Base-by-base conservation (phyloP, 345 rosid genomes). In the Euphorbia peplus region DNA sequence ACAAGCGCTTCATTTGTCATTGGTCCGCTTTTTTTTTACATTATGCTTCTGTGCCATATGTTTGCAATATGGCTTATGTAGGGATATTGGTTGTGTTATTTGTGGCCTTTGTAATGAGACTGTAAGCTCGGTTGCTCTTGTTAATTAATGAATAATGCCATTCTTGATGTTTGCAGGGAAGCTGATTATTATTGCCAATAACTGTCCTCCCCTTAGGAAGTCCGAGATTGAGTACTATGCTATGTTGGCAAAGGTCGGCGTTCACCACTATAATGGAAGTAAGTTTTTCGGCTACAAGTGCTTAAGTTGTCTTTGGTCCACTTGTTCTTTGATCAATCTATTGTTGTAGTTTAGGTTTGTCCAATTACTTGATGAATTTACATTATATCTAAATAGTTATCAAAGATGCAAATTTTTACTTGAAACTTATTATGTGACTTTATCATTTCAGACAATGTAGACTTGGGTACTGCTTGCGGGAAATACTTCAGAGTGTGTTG, bases 401-500 rank as follows among this genome's bases (percentile, higher is more conserved):
- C 22, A 28, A 1, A 19, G 58, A 18, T 53, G 18, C 58, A n/a
- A 24, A 2, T 24, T 53, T 4, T n/a, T 1, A 15, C 58, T 4
- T 24, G 7, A 53, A 22, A 53, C 5, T 19, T 53, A 22, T n/a
- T 1, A 53, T 53, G 58, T 53, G 2, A 14, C 47, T 7, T 42
- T 42, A 30, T 2, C 26, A n/a, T 47, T 0, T 35, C 83, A 76
- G 87, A 84, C 82, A 89, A 89, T 37, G 90, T 85, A 1, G 96
- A 87, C 72, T 67, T 89, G 63, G 96, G 96, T 22, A 89, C 96
- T 51, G 86, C 96, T 47, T 89, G 92, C 0, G 96, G 96, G 35
- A 87, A 89, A 78, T 85, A 85, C 73, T 89, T 77, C 80, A 86
- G 95, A 8, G 95, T 87, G 4, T 87, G 89, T 12, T 89, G 95